These are phyloP conservation scores for Terfezia claveryi DNA, from an alignment of 495 filamentous ascomycete species.

Conservation along the genomic window DNA sequence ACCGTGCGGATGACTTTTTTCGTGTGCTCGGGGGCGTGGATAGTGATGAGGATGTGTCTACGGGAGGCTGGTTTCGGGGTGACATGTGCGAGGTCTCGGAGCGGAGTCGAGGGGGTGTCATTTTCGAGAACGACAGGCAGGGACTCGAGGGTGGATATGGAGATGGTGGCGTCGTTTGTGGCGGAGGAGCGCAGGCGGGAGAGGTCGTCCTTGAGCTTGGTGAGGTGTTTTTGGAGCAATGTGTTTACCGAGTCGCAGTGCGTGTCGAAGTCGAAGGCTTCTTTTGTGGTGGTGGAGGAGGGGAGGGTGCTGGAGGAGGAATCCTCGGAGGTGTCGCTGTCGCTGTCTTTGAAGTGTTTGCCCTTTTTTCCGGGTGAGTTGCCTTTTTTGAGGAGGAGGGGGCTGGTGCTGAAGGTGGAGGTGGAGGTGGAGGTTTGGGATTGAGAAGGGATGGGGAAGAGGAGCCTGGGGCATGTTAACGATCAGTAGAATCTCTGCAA, in stretches of 20 bases:
- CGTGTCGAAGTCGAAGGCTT: conserved; percentile 10
- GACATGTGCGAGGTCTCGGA: conserved; percentile 15
- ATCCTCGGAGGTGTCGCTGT: conserved; percentile 6
- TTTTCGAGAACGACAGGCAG: conserved; percentile 7
- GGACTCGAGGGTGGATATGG: conserved; percentile 3
- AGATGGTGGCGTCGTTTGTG: conserved; percentile 5
- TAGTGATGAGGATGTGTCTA: conserved; percentile 7
- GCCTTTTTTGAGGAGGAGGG: conserved; percentile 2
- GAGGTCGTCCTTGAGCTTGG: conserved; percentile 13
- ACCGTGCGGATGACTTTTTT: conserved; percentile 12
- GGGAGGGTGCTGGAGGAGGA: conserved; percentile 1
- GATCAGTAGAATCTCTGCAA: too few species aligned
- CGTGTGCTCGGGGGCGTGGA: conserved; percentile 17
- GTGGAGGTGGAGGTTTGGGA: conserved; percentile 3
- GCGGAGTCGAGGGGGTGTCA: neutral
- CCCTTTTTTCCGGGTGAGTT: conserved; percentile 3
- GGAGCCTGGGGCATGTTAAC: too few species aligned
- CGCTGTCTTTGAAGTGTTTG: conserved; percentile 6
- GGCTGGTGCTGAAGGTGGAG: neutral
- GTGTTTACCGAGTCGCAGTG: conserved; percentile 9
- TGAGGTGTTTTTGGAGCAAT: conserved; percentile 4
- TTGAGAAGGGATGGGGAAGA: neutral
- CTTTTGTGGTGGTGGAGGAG: conserved; percentile 1
- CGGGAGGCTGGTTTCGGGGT: conserved; percentile 9
- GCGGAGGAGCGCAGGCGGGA: conserved; percentile 6